A percentile compares a stretch with the other conserved stretches of the same genome.
phyloP scores from a whole-genome alignment of 352 stramenopile species.

The Phytophthora pseudosyringae region DNA sequence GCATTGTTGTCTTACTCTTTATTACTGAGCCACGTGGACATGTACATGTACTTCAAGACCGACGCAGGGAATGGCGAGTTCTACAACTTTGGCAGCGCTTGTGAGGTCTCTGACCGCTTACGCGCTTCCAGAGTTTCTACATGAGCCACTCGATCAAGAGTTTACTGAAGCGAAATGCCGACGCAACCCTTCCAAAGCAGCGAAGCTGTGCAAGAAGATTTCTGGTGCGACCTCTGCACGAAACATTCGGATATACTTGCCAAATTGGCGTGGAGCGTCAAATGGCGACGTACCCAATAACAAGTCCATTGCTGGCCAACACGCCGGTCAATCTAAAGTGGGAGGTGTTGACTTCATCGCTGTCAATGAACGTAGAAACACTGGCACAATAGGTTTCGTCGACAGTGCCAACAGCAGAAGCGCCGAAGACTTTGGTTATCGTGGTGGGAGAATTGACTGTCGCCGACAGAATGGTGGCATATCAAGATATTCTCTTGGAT shows the following conservation, averaged over 20 bases:
- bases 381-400: conserved; percentile 1
- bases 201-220: background rate
- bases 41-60: background rate
- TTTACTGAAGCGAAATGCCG: background rate
- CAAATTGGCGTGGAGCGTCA: background rate
- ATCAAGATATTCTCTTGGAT: no score
- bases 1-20: background rate
- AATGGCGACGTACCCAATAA: background rate
- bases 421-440: conserved; percentile 1
- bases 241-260: background rate
- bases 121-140: background rate
- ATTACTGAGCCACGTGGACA: background rate
- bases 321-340: background rate
- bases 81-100: background rate
- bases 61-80: background rate
- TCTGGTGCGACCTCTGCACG: background rate
- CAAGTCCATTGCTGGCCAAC: background rate
- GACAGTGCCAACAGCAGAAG: background rate
- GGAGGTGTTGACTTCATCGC: background rate
- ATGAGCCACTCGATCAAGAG: background rate
- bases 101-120: background rate
- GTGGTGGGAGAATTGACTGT: background rate
- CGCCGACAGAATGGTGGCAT: no score
- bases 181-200: background rate
- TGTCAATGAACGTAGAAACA: background rate